Percentiles rank a stretch among this genome's conserved stretches.
Conservation (phyloP, 495 filamentous ascomycete species). For the Hyaloscypha variabilis region DNA sequence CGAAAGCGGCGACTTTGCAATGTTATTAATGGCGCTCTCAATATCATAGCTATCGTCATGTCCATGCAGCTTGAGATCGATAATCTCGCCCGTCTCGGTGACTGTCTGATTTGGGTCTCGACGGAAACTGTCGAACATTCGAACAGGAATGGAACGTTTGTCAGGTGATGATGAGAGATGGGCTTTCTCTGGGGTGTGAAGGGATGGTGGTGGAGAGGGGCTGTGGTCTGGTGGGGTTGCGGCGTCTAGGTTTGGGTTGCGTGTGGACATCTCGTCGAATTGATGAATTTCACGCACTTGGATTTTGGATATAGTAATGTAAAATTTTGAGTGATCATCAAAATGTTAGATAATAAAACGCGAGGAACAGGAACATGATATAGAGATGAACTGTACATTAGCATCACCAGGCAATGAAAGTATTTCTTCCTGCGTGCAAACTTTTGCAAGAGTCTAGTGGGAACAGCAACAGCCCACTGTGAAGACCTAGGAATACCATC, state of each 20-base stretch:
- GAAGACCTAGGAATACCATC: neutral
- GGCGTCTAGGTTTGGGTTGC: neutral
- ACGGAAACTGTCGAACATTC: constrained; percentile 18
- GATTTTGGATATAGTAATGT: neutral
- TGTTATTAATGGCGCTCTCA: constrained; percentile 35
- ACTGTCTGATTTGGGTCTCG: constrained; percentile 16
- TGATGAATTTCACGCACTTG: neutral
- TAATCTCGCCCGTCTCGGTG: constrained; percentile 10
- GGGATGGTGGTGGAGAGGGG: constrained; percentile 8
- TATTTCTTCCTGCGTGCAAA: neutral
- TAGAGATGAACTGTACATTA: neutral
- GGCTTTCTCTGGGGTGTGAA: neutral
- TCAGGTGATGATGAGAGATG: neutral
- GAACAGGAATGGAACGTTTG: constrained; percentile 7
- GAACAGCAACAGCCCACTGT: neutral
- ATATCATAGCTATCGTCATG: constrained; percentile 16
- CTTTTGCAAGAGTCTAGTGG: neutral
- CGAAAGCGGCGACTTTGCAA: constrained; percentile 75
- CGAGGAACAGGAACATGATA: neutral
- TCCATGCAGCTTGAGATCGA: constrained; percentile 19
- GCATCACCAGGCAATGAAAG: neutral
- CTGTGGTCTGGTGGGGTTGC: neutral
- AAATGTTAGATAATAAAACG: too few relatives aligned
- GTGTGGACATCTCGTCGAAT: neutral
- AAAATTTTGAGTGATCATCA: too few relatives aligned